Percentiles rank a stretch among this genome's conserved stretches.
These are phyloP conservation scores for Piromyces finnis DNA, from an alignment of 192 early-diverging fungal species.

Conservation along the genomic window DNA sequence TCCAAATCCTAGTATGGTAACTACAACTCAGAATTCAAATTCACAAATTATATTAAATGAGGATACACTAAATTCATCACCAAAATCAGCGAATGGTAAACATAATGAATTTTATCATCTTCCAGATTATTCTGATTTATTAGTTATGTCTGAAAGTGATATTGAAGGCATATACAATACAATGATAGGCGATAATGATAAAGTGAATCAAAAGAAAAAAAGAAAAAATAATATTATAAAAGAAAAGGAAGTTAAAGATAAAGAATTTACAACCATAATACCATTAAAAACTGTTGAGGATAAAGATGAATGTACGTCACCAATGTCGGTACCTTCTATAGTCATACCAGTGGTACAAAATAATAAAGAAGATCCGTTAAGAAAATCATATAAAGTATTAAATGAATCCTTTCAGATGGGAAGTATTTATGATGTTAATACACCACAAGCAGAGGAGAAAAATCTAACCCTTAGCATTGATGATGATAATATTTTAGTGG, in stretches of 20 bases:
- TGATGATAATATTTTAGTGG: neutral
- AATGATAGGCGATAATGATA: neutral
- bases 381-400: neutral
- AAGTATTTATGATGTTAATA: neutral
- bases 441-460: neutral
- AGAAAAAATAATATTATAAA: neutral
- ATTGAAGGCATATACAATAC: neutral
- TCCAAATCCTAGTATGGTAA: neutral
- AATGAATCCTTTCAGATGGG: neutral
- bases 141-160: neutral
- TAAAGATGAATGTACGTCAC: neutral
- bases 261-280: neutral
- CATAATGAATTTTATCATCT: neutral
- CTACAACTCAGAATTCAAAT: neutral
- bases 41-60: neutral
- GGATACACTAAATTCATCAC: neutral
- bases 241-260: neutral
- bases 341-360: neutral
- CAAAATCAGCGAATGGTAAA: too few species aligned
- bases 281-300: neutral
- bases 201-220: neutral
- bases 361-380: neutral
- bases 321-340: neutral
- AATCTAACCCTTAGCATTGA: neutral
- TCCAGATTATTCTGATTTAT: neutral